Evolutionary conservation across 169 alveolate genomes (phyloP).

Genomic region (Toxoplasma gondii): DNA sequence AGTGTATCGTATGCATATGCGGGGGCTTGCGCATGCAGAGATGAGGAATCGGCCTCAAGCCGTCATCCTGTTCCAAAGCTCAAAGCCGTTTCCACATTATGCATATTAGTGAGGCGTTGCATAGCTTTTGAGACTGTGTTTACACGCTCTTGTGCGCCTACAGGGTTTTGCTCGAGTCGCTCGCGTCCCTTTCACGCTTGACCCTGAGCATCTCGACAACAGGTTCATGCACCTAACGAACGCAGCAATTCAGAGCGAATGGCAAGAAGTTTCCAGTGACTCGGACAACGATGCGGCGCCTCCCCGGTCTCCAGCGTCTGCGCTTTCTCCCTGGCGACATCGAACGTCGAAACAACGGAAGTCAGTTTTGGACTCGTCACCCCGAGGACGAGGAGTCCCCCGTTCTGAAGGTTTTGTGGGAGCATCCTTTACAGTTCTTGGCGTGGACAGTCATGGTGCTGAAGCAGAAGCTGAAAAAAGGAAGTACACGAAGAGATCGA

Average conservation of each 20-base stretch:
- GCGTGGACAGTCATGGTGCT: background rate
- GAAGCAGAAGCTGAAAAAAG: background rate
- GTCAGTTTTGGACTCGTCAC: background rate
- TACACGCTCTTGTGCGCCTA: background rate
- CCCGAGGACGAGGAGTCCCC: background rate
- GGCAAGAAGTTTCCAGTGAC: background rate
- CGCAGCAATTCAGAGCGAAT: conserved; percentile 11
- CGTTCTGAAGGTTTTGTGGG: too few species aligned
- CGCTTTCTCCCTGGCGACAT: background rate
- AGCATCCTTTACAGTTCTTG: background rate
- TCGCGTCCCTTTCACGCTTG: conserved; percentile 71
- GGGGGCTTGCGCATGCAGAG: too few species aligned
- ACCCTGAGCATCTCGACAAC: conserved; percentile 60
- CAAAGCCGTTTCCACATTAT: too few species aligned
- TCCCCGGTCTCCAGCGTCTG: background rate
- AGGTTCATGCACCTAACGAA: conserved; percentile 86
- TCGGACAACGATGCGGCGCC: conserved; percentile 1
- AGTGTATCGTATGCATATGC: too few species aligned
- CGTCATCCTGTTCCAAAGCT: too few species aligned
- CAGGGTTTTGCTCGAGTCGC: conserved; percentile 93
- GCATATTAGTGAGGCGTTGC: too few species aligned
- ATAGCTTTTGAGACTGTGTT: too few species aligned
- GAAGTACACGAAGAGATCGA: background rate
- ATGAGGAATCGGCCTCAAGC: too few species aligned
- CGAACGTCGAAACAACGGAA: background rate